Evolutionary conservation across 1,139 yeast genomes (phyloP).

Genomic region (Magnusiomyces paraingens): DNA sequence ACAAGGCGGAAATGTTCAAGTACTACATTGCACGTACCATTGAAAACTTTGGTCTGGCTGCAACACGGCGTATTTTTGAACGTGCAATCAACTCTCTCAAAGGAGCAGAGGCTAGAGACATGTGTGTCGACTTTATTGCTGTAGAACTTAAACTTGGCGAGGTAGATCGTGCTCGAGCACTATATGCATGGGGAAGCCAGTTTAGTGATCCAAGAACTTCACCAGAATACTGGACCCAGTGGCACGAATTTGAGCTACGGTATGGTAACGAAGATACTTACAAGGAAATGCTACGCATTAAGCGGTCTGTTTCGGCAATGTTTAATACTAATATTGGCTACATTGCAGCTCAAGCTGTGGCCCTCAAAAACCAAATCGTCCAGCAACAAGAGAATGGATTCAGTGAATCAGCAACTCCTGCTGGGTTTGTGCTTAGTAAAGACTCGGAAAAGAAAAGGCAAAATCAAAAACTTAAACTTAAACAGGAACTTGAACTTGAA

Average conservation of each 20-base stretch:
- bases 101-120: slow-evolving; percentile 29
- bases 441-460: slow-evolving; percentile 7
- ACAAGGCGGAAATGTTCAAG: slow-evolving; percentile 34
- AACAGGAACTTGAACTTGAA: background rate
- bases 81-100: slow-evolving; percentile 41
- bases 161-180: slow-evolving; percentile 51
- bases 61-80: slow-evolving; percentile 39
- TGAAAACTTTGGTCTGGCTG: slow-evolving; percentile 33
- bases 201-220: slow-evolving; percentile 39
- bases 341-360: slow-evolving; percentile 27
- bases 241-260: slow-evolving; percentile 70
- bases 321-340: slow-evolving; percentile 36
- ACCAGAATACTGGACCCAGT: slow-evolving; percentile 47
- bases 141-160: slow-evolving; percentile 48
- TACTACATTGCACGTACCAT: slow-evolving; percentile 31
- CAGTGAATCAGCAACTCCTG: slow-evolving; percentile 32
- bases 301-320: slow-evolving; percentile 45
- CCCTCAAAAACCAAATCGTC: slow-evolving; percentile 16
- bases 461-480: slow-evolving; percentile 1
- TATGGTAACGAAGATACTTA: slow-evolving; percentile 66
- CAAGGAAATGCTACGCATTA: slow-evolving; percentile 66
- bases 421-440: slow-evolving; percentile 46
- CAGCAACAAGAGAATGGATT: slow-evolving; percentile 12
- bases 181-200: slow-evolving; percentile 46
- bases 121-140: slow-evolving; percentile 39